These are phyloP conservation scores for Cytospora schulzeri DNA, from an alignment of 2,329 filamentous ascomycete genomes.

Conservation along the genomic window DNA sequence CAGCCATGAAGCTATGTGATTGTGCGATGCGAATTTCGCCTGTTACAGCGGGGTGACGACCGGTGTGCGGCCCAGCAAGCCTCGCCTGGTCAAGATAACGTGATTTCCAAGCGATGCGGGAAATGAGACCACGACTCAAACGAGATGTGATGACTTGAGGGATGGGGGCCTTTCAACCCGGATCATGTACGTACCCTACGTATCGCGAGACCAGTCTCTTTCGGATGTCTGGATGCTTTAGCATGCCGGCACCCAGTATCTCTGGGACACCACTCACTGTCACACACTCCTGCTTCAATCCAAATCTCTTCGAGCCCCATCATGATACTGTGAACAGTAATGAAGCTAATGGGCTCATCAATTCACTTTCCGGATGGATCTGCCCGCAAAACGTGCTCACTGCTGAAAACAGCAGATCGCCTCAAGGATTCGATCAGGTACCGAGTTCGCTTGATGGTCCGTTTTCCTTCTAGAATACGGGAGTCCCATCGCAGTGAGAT, in stretches of 20 bases:
- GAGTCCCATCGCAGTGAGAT: neutral
- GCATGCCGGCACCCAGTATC: neutral
- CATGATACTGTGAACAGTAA: neutral
- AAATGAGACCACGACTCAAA: slow-evolving; percentile 1
- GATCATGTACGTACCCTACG: neutral
- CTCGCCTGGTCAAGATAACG: slow-evolving; percentile 7
- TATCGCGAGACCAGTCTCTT: neutral
- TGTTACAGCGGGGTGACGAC: neutral
- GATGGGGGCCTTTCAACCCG: neutral
- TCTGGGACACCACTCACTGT: neutral
- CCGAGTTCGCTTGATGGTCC: neutral
- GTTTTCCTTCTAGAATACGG: neutral
- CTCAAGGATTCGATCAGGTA: neutral
- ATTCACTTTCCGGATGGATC: neutral
- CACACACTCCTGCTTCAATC: neutral
- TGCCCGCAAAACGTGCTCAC: neutral
- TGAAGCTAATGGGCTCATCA: neutral
- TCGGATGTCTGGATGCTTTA: neutral
- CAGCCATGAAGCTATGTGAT: neutral
- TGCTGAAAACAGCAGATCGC: neutral
- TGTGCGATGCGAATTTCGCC: neutral
- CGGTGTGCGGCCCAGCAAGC: neutral
- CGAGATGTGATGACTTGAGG: neutral
- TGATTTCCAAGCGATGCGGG: slow-evolving; percentile 22
- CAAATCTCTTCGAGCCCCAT: neutral